Evolutionary conservation across 192 early-diverging fungal genomes (phyloP).

Genomic region (Coemansia sp.): DNA sequence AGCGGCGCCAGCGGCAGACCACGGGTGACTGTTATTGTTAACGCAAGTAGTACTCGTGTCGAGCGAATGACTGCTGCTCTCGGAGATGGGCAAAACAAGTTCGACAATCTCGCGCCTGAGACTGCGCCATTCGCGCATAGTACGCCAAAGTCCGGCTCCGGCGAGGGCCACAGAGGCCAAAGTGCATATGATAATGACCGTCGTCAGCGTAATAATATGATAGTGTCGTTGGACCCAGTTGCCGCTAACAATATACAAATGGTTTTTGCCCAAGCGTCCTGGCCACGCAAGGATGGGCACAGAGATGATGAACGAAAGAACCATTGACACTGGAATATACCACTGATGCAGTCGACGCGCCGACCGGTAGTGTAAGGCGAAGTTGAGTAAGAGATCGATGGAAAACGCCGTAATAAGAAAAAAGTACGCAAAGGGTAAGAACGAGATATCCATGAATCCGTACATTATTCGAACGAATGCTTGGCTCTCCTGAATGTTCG

Average conservation of each 20-base stretch:
- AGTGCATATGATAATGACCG: constrained; percentile 50
- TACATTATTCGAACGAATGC: constrained; percentile 51
- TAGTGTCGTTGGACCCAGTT: constrained; percentile 47
- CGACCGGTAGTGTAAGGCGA: constrained; percentile 50
- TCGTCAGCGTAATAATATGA: constrained; percentile 50
- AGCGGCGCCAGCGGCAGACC: not conserved
- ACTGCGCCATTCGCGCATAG: constrained; percentile 53
- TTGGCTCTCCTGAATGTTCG: constrained; percentile 30
- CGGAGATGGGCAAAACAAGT: constrained; percentile 49
- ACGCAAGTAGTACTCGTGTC: constrained; percentile 3
- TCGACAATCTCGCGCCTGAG: constrained; percentile 45
- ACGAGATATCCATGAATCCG: constrained; percentile 53
- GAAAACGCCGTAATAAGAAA: constrained; percentile 55
- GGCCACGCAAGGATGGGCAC: constrained; percentile 52
- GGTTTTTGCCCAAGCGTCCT: constrained; percentile 38
- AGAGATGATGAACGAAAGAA: constrained; percentile 30
- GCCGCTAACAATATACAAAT: constrained; percentile 53
- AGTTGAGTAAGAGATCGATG: constrained; percentile 52
- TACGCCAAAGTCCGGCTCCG: constrained; percentile 52
- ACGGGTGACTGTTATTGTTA: constrained; percentile 1
- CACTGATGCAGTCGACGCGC: constrained; percentile 35
- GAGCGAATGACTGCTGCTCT: constrained; percentile 24
- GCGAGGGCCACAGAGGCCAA: constrained; percentile 49
- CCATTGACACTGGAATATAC: constrained; percentile 44
- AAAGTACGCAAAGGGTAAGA: constrained; percentile 51